Percentiles rank a stretch among this genome's conserved stretches.
phyloP scores from a whole-genome alignment of 495 filamentous ascomycete genomes.

The Trypethelium eluteriae region DNA sequence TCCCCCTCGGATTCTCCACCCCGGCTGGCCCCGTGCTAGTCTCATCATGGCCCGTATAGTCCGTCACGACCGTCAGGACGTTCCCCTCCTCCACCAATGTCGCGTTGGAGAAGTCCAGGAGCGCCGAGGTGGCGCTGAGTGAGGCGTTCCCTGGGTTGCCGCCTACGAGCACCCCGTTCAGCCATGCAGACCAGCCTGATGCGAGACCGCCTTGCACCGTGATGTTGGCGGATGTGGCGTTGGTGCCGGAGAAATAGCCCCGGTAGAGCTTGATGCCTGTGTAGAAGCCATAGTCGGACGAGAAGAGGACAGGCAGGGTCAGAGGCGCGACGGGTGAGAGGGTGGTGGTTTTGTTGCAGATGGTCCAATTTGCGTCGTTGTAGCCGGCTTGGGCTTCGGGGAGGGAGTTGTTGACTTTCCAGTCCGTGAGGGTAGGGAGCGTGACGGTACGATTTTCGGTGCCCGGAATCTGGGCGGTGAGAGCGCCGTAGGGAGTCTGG shows the following conservation, averaged over 20 bases:
- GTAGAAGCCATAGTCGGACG: slow-evolving; percentile 34
- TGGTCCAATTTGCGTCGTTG: slow-evolving; percentile 24
- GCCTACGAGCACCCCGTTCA: slow-evolving; percentile 31
- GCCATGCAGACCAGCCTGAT: slow-evolving; percentile 29
- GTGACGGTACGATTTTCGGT: slow-evolving; percentile 11
- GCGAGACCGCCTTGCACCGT: slow-evolving; percentile 27
- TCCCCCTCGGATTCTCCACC: slow-evolving; percentile 28
- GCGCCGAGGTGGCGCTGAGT: slow-evolving; percentile 12
- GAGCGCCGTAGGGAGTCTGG: slow-evolving; percentile 27
- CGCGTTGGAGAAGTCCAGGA: slow-evolving; percentile 26
- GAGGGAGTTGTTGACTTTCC: slow-evolving; percentile 29
- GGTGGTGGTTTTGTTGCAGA: slow-evolving; percentile 27
- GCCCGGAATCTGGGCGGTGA: slow-evolving; percentile 22
- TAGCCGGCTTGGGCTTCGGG: slow-evolving; percentile 27
- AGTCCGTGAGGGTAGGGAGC: slow-evolving; percentile 16
- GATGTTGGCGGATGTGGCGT: slow-evolving; percentile 22
- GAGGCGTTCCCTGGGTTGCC: slow-evolving; percentile 28
- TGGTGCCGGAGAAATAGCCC: slow-evolving; percentile 29
- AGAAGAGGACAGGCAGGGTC: slow-evolving; percentile 31
- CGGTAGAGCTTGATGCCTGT: slow-evolving; percentile 31
- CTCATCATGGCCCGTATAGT: slow-evolving; percentile 34
- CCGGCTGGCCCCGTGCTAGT: slow-evolving; percentile 15
- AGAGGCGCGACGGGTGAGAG: slow-evolving; percentile 27
- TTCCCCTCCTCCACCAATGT: slow-evolving; percentile 25
- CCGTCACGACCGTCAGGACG: slow-evolving; percentile 29